These are phyloP conservation scores for Phlebopus sp. DNA, from an alignment of 1,284 basidiomycete genomes.

Conservation along the genomic window DNA sequence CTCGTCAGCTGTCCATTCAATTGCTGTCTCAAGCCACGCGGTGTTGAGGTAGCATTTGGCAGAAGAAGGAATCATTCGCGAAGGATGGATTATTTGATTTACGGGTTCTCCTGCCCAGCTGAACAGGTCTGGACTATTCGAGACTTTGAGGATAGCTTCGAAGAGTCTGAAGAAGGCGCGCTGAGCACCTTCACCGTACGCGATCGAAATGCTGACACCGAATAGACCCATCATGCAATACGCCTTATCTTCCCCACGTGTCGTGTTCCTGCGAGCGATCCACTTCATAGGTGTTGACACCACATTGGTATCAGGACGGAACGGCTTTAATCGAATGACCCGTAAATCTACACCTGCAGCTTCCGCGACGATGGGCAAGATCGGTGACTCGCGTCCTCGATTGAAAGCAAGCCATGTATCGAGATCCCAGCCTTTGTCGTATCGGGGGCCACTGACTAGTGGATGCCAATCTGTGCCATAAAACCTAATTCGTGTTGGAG, in stretches of 20 bases:
- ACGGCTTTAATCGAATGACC: too few species aligned
- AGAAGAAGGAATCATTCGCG: neutral
- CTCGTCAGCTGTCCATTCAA: neutral
- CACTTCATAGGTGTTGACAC: slow-evolving; percentile 3
- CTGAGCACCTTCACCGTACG: slow-evolving; percentile 6
- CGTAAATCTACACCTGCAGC: neutral
- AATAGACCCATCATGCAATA: slow-evolving; percentile 10
- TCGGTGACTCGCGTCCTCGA: neutral
- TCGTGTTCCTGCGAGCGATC: slow-evolving; percentile 6
- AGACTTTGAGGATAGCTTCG: slow-evolving; percentile 4
- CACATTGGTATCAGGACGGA: too few species aligned
- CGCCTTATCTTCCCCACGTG: slow-evolving; percentile 4
- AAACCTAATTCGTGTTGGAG: slow-evolving; percentile 3
- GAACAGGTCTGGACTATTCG: neutral
- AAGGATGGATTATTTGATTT: neutral
- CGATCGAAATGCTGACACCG: slow-evolving; percentile 5
- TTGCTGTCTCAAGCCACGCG: neutral
- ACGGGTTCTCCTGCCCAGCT: neutral
- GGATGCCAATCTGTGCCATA: slow-evolving; percentile 5
- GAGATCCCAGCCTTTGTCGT: neutral
- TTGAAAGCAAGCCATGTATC: neutral
- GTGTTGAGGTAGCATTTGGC: neutral
- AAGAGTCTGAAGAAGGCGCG: slow-evolving; percentile 7
- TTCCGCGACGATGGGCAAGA: neutral
- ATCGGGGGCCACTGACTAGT: neutral